Conservation (phyloP, 2,329 filamentous ascomycete genomes). For the Pseudofabraea citricarpa region DNA sequence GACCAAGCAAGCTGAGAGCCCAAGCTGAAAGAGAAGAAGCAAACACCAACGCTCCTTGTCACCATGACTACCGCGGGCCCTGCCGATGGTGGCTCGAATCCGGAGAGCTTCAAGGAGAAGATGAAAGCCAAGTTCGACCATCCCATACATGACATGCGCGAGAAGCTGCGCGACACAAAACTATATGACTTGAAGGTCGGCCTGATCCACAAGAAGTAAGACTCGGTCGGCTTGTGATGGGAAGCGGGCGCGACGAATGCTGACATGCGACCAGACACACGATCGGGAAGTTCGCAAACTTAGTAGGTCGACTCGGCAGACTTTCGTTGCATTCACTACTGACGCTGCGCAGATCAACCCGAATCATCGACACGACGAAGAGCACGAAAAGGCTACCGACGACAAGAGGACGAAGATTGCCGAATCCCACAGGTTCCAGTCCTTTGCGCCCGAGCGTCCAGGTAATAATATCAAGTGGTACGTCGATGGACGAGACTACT, state of each 20-base stretch:
- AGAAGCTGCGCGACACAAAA: constrained; percentile 49
- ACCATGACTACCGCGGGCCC: constrained; percentile 22
- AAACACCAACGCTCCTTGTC: neutral
- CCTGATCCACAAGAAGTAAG: constrained; percentile 55
- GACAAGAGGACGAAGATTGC: constrained; percentile 69
- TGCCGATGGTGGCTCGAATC: constrained; percentile 21
- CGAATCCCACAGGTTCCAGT: constrained; percentile 77
- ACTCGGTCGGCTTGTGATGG: neutral
- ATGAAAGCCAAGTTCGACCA: constrained; percentile 43
- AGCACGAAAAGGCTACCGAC: constrained; percentile 81
- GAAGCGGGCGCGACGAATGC: constrained; percentile 1
- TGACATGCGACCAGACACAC: constrained; percentile 38
- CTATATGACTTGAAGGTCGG: constrained; percentile 53
- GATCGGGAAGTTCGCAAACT: constrained; percentile 58
- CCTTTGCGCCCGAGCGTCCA: constrained; percentile 82
- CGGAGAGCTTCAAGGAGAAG: constrained; percentile 7
- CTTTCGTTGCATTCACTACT: neutral
- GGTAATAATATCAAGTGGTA: constrained; percentile 95
- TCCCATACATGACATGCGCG: constrained; percentile 38
- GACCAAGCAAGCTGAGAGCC: too few relatives aligned
- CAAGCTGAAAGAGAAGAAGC: too few relatives aligned
- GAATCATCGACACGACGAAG: constrained; percentile 90
- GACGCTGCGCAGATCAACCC: constrained; percentile 57
- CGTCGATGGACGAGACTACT: constrained; percentile 92
- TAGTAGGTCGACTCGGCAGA: constrained; percentile 37